Base-by-base conservation (phyloP, 1,139 yeast genomes). In the Geotrichum macrosporum region DNA sequence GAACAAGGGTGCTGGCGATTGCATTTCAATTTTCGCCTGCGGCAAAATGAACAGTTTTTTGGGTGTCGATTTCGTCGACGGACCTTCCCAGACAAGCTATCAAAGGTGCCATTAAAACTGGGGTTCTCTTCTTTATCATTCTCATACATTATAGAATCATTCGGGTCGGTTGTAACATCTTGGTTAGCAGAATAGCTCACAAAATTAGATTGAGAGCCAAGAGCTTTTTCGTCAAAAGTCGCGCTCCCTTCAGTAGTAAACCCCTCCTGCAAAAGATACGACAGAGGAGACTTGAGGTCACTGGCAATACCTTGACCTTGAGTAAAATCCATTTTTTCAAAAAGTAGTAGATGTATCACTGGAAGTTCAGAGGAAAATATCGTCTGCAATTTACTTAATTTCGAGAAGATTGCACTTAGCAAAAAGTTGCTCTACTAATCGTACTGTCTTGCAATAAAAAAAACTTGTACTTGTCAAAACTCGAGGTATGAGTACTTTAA, bases 1-100 rank as follows among this genome's bases (percentile, higher is more conserved):
- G 64, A 57, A 44, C 69, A 65, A 2, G 69, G 69, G 49, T 59
- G 63, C 30, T 64, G 58, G 8, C 67, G 55, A 43, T 65, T 66
- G 44, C 69, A 65, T 44, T 63, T 64, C 15, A 64, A 57, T 49
- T 65, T 65, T 19, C 69, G 53, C 36, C 58, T 56, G 8, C 69
- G 58, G 50, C 69, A 65, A 34, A 60, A 61, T 19, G 55, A 51
- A 49, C 67, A 63, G 49, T 59, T 61, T 41, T 61, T 49, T 8
- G 65, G 62, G 6, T 52, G 59, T 44, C 66, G 48, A 24, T 55
- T 44, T 4, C 63, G 54, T 9, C 38, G 41, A 4, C 41, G 30
- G n/a, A 27, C 21, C 38, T 26, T 44, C 6, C 5, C 8, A 10
- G 9, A 16, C 18, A 2, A 15, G 27, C 26, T 29, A 5, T 21